Evolutionary conservation across 768 basidiomycete species (phyloP).

Genomic region (Boletus pseudopeckii): DNA sequence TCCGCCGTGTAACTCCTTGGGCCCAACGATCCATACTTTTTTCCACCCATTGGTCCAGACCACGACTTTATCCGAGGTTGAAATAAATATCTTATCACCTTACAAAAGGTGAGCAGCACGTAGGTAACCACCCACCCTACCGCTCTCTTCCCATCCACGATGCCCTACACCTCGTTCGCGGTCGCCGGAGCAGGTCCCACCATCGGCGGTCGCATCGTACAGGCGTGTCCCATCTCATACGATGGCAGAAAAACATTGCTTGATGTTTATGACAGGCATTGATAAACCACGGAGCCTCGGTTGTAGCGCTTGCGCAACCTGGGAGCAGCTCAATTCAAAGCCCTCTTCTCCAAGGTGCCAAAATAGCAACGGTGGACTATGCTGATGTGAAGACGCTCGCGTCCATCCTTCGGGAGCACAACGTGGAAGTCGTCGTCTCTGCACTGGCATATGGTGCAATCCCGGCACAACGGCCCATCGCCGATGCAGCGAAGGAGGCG

Average conservation of each 20-base stretch:
- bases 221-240: slow-evolving; percentile 9
- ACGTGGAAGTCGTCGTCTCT: slow-evolving; percentile 35
- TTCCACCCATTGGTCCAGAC: not conserved
- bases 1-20: not conserved
- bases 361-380: slow-evolving; percentile 29
- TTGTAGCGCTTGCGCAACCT: slow-evolving; percentile 24
- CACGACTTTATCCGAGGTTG: not conserved
- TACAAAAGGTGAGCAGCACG: not conserved
- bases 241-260: not conserved
- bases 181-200: slow-evolving; percentile 36
- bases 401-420: slow-evolving; percentile 29
- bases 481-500: slow-evolving; percentile 36
- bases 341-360: slow-evolving; percentile 25
- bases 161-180: slow-evolving; percentile 36
- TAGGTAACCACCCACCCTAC: not conserved
- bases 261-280: slow-evolving; percentile 19
- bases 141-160: slow-evolving; percentile 3
- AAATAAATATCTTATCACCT: slow-evolving; percentile 1
- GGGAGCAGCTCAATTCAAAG: slow-evolving; percentile 19
- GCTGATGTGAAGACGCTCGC: slow-evolving; percentile 22
- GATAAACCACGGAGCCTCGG: slow-evolving; percentile 19
- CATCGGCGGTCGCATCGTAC: slow-evolving; percentile 34
- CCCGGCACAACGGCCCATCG: slow-evolving; percentile 25
- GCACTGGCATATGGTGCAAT: slow-evolving; percentile 30
- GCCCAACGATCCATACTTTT: too few relatives aligned